phyloP scores from a whole-genome alignment of 345 rosid genomes.

The Brassica carinata region DNA sequence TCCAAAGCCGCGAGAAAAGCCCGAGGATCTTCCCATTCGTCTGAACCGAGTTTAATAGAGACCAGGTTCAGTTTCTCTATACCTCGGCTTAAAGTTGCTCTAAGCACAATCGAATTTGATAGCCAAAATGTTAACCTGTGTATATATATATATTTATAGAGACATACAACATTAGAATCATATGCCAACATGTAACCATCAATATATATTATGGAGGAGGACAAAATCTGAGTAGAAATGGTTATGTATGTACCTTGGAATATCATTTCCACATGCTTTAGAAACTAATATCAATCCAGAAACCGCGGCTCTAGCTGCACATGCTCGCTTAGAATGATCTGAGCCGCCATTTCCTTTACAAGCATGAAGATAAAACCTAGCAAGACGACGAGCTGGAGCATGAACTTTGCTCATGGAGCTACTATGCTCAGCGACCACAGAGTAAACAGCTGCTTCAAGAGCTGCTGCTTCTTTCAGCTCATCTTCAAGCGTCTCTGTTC shows the following conservation, averaged over 20 bases:
- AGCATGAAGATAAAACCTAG: slow-evolving; percentile 83
- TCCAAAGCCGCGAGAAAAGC: slow-evolving; percentile 64
- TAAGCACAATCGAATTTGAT: slow-evolving; percentile 78
- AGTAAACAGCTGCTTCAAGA: slow-evolving; percentile 82
- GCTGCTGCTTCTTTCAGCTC: slow-evolving; percentile 91
- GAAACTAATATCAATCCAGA: slow-evolving; percentile 88
- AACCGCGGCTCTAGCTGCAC: slow-evolving; percentile 72
- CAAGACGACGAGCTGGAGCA: slow-evolving; percentile 90
- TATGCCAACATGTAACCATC: background rate
- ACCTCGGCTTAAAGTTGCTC: slow-evolving; percentile 61
- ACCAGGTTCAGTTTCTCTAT: slow-evolving; percentile 43
- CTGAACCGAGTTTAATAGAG: slow-evolving; percentile 16
- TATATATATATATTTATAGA: slow-evolving; percentile 11
- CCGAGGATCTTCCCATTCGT: slow-evolving; percentile 73
- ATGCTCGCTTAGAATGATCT: slow-evolving; percentile 55
- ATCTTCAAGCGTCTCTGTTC: slow-evolving; percentile 71
- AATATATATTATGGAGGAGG: background rate
- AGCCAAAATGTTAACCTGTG: slow-evolving; percentile 92
- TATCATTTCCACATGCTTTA: slow-evolving; percentile 95
- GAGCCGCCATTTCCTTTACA: slow-evolving; percentile 48
- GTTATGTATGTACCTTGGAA: slow-evolving; percentile 60
- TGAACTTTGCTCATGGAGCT: slow-evolving; percentile 82
- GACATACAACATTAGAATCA: background rate
- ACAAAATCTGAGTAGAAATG: background rate
- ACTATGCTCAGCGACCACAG: slow-evolving; percentile 89